These are phyloP conservation scores for Populus hybrid DNA, from an alignment of 441 rosid genomes.

Conservation along the genomic window DNA sequence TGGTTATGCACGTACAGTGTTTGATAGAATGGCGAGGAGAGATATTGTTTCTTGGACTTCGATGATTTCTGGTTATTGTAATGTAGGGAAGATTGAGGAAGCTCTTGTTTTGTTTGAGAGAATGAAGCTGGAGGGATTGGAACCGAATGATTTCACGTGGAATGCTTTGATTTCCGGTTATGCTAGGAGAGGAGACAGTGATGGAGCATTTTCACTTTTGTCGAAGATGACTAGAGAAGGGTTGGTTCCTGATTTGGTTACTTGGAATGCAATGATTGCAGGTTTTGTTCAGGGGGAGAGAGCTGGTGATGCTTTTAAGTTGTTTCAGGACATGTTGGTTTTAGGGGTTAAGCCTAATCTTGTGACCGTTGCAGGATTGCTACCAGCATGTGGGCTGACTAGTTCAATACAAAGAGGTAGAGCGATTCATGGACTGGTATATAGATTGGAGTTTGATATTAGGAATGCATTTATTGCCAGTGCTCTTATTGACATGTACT, in stretches of 20 bases:
- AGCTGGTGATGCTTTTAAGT: conserved; percentile 40
- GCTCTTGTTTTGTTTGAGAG: conserved; percentile 31
- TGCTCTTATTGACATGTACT: conserved; percentile 63
- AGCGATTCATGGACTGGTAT: conserved; percentile 47
- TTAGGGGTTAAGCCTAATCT: conserved; percentile 41
- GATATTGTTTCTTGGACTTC: conserved; percentile 51
- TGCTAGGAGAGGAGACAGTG: conserved; percentile 42
- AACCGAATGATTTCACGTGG: conserved; percentile 51
- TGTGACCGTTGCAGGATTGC: conserved; percentile 35
- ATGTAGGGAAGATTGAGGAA: conserved; percentile 26
- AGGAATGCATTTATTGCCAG: conserved; percentile 46
- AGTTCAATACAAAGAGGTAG: conserved; percentile 53
- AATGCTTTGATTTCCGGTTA: conserved; percentile 51
- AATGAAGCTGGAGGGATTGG: conserved; percentile 38
- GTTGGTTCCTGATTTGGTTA: conserved; percentile 34
- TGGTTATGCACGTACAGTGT: conserved; percentile 30
- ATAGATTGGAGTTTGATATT: conserved; percentile 32
- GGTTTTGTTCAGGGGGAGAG: conserved; percentile 44
- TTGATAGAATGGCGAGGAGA: conserved; percentile 34
- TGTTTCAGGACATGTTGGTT: conserved; percentile 47
- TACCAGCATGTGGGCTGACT: conserved; percentile 45
- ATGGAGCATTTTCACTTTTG: conserved; percentile 50
- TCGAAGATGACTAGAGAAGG: conserved; percentile 38
- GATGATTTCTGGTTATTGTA: conserved; percentile 42
- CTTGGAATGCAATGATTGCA: conserved; percentile 47